Percentiles rank a stretch among this genome's conserved stretches.
These are phyloP conservation scores for Pleurotus salmoneostramineus DNA, from an alignment of 768 basidiomycete genomes.

Conservation along the genomic window DNA sequence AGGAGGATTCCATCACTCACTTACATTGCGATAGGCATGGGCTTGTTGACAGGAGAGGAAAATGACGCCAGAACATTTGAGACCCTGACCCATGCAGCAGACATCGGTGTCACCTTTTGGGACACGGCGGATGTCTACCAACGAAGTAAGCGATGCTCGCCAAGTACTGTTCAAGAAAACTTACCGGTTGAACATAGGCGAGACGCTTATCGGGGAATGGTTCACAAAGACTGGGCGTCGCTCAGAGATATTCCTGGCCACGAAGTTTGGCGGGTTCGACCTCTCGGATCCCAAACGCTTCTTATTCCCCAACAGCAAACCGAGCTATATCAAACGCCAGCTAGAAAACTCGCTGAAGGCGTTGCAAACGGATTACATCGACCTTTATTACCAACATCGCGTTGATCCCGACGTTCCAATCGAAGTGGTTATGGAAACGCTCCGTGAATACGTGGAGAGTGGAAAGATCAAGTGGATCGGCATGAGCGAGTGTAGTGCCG, in stretches of 20 bases:
- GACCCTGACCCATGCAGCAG: slow-evolving; percentile 18
- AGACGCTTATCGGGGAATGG: neutral
- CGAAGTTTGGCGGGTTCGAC: slow-evolving; percentile 42
- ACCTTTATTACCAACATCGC: slow-evolving; percentile 38
- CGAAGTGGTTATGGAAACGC: slow-evolving; percentile 12
- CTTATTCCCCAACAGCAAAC: slow-evolving; percentile 11
- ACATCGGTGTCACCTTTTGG: slow-evolving; percentile 20
- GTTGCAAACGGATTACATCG: slow-evolving; percentile 24
- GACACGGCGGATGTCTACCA: slow-evolving; percentile 19
- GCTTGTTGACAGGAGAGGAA: neutral
- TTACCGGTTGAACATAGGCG: neutral
- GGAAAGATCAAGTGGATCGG: slow-evolving; percentile 27
- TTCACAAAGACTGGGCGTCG: slow-evolving; percentile 31
- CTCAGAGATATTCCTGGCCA: slow-evolving; percentile 48
- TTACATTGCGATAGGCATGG: neutral
- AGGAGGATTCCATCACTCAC: neutral
- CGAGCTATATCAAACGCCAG: slow-evolving; percentile 12
- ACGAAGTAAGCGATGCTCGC: slow-evolving; percentile 6
- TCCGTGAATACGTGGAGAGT: neutral
- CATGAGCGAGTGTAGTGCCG: slow-evolving; percentile 24
- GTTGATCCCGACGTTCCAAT: slow-evolving; percentile 23
- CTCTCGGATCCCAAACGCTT: neutral
- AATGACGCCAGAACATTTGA: neutral
- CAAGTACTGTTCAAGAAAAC: neutral
- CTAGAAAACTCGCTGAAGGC: slow-evolving; percentile 13